Evolutionary conservation across 2,329 filamentous ascomycete species (phyloP).

Genomic region (Pseudohalonectria lignicola): DNA sequence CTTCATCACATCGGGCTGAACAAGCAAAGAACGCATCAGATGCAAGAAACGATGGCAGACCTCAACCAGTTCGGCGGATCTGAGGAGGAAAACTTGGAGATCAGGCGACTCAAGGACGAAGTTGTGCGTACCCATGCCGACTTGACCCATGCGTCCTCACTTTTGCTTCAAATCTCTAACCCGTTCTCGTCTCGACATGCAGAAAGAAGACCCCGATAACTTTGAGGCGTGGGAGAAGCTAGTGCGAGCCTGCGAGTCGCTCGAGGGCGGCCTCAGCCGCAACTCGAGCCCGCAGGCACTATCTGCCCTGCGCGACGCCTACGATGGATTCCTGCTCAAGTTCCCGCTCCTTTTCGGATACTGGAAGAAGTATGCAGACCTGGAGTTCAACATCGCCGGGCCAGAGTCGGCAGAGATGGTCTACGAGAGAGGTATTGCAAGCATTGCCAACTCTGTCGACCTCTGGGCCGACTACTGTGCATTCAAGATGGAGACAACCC

Average conservation of each 20-base stretch:
- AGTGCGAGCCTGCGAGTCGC: conserved; percentile 66
- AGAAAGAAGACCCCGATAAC: conserved; percentile 69
- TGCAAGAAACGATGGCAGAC: conserved; percentile 50
- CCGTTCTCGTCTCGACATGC: conserved; percentile 1
- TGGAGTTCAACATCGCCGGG: conserved; percentile 93
- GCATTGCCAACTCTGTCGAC: conserved; percentile 87
- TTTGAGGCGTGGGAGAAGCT: conserved; percentile 95
- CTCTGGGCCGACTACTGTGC: conserved; percentile 95
- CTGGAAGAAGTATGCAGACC: conserved; percentile 98
- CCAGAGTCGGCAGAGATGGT: conserved; percentile 97
- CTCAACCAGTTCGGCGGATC: conserved; percentile 58
- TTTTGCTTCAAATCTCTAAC: conserved; percentile 12
- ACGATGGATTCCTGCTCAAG: conserved; percentile 87
- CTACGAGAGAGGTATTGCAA: conserved; percentile 89
- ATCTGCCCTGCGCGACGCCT: conserved; percentile 73
- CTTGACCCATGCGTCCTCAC: not conserved
- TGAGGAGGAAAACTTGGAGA: conserved; percentile 73
- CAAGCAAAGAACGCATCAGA: no score
- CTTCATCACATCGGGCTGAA: no score
- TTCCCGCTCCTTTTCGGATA: conserved; percentile 95
- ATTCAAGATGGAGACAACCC: conserved; percentile 96
- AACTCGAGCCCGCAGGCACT: conserved; percentile 95
- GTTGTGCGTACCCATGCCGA: conserved; percentile 42
- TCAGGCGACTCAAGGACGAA: conserved; percentile 67
- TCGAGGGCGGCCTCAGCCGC: conserved; percentile 88